Evolutionary conservation across 495 filamentous ascomycete genomes (phyloP), one percentile per base, ranked within the genome.

Genomic region (Xylaria scruposa): DNA sequence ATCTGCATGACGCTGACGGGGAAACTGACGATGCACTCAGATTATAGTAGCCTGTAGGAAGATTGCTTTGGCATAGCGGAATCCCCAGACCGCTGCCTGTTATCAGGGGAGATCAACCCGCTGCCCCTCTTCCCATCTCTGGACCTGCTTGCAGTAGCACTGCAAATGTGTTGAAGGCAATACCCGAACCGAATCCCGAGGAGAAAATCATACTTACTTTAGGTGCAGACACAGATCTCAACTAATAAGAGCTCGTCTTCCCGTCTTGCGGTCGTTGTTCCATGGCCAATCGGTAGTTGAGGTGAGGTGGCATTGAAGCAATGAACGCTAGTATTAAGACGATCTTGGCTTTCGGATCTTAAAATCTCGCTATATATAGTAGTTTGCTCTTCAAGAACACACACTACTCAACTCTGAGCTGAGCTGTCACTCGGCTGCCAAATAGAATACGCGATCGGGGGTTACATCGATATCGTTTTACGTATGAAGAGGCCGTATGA

Each of bases 291-390:
- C 60, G 60, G 60, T 44, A 63, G 38, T 63, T 44, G 60, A 44
- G 38, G 60, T 44, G 38, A 44, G 38, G 60, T 63, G 60, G 21
- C n/a, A 68, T 74, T 38, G 54, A 26, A 53, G 65, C 66, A 69
- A 69, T 64, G 74, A 63, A 61, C 59, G 69, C 68, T 63, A 63
- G n/a, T 1, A 44, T 42, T 8, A 13, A 31, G 36, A 21, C 8
- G 38, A 56, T 56, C 53, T 56, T 56, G 26, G 26, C 53, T 56
- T 31, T 31, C 53, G 26, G 53, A 56, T 15, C 53, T 56, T 56
- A 31, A 56, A 56, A 26, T 56, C 21, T 56, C 29, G 21, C 4
- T 54, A 26, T 59, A 21, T n/a, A 60, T 38, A 21, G 33, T 60
- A 38, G 31, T 36, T 36, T 2, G 31, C 24, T 60, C 58, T 60